Evolutionary conservation across 768 basidiomycete species (phyloP).

Genomic region (Suillus sp.): DNA sequence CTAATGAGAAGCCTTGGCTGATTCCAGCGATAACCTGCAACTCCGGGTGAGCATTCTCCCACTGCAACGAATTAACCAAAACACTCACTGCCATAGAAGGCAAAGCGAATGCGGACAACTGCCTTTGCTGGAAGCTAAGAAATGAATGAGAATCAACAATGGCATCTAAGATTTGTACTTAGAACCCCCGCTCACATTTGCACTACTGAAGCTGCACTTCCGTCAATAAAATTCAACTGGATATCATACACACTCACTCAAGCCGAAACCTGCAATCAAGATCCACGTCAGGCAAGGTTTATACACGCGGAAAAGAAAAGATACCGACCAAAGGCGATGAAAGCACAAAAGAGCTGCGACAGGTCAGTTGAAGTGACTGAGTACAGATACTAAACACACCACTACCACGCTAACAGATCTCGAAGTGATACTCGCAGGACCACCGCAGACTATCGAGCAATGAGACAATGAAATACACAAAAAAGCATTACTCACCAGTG

Average conservation of each 20-base stretch:
- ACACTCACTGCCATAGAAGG: constrained; percentile 24
- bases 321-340: constrained; percentile 25
- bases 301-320: neutral
- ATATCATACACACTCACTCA: constrained; percentile 24
- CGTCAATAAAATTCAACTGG: neutral
- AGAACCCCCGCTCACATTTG: constrained; percentile 26
- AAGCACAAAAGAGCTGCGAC: constrained; percentile 22
- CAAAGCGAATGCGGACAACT: constrained; percentile 24
- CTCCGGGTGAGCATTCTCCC: neutral
- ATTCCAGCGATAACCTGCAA: constrained; percentile 20
- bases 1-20: constrained; percentile 14
- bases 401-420: constrained; percentile 15
- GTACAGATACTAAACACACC: constrained; percentile 17
- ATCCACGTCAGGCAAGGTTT: constrained; percentile 20
- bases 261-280: constrained; percentile 26
- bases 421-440: constrained; percentile 13
- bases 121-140: constrained; percentile 23
- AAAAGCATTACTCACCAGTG: constrained; percentile 19
- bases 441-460: constrained; percentile 22
- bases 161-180: neutral
- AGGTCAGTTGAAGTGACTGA: neutral
- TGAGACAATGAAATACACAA: too few species aligned
- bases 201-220: constrained; percentile 20
- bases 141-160: constrained; percentile 19
- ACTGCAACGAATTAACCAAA: neutral